phyloP scores from a whole-genome alignment of 2,329 filamentous ascomycete species.

The Amauroascus niger region DNA sequence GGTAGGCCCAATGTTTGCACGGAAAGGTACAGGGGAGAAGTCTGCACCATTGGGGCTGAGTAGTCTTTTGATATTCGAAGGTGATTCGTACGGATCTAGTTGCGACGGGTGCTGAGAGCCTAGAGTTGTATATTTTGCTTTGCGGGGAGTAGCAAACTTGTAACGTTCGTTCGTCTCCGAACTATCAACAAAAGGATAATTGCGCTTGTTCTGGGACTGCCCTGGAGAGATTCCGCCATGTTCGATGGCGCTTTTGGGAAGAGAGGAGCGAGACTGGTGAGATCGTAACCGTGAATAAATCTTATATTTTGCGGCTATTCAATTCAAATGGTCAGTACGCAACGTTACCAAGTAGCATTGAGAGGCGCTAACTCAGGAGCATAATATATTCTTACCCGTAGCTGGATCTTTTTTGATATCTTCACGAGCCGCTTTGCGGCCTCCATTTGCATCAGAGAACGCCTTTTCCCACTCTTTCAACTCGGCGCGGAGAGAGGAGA shows the following conservation, averaged over 20 bases:
- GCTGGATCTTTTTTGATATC: slow-evolving; percentile 41
- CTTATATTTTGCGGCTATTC: slow-evolving; percentile 40
- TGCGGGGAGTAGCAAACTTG: slow-evolving; percentile 29
- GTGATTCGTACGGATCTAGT: slow-evolving; percentile 39
- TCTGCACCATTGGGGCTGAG: slow-evolving; percentile 16
- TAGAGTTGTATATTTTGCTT: slow-evolving; percentile 21
- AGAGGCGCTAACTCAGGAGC: not conserved
- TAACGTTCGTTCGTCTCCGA: slow-evolving; percentile 10
- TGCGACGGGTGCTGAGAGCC: slow-evolving; percentile 31
- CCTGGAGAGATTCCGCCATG: slow-evolving; percentile 20
- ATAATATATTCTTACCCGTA: slow-evolving; percentile 31
- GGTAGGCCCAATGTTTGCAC: slow-evolving; percentile 39
- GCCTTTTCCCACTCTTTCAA: slow-evolving; percentile 42
- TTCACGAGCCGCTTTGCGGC: slow-evolving; percentile 37
- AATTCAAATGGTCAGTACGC: not conserved
- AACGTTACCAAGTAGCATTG: not conserved
- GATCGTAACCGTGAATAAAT: slow-evolving; percentile 37
- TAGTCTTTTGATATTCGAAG: slow-evolving; percentile 28
- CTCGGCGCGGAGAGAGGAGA: slow-evolving; percentile 31
- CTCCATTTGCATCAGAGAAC: slow-evolving; percentile 36
- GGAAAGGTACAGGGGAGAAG: slow-evolving; percentile 29
- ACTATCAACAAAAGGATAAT: slow-evolving; percentile 18
- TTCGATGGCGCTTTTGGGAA: slow-evolving; percentile 19
- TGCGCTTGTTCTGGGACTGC: slow-evolving; percentile 22
- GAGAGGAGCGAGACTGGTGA: slow-evolving; percentile 2